A percentile compares a stretch with the other conserved stretches of the same genome.
Conservation (phyloP, 345 rosid genomes). For the Populus davidiana region DNA sequence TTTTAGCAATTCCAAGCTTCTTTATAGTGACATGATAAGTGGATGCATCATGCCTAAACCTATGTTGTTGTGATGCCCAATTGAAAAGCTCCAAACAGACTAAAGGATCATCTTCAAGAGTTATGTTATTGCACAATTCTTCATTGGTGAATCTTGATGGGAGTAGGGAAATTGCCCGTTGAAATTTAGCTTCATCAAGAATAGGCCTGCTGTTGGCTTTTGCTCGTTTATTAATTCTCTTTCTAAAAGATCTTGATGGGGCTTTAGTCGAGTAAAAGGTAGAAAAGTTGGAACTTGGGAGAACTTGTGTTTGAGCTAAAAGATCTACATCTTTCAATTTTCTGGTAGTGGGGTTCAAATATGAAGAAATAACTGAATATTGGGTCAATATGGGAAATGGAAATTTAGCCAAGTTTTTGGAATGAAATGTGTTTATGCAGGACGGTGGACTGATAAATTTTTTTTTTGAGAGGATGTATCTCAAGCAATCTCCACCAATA, state of each 20-base stretch:
- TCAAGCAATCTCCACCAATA: constrained; percentile 1
- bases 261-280: constrained; percentile 45
- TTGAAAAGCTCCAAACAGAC: constrained; percentile 72
- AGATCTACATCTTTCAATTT: neutral
- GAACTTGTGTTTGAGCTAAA: constrained; percentile 1
- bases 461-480: neutral
- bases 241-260: constrained; percentile 56
- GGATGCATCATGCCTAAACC: constrained; percentile 62
- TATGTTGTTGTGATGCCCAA: constrained; percentile 78
- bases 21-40: constrained; percentile 65
- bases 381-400: neutral
- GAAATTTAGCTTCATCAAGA: constrained; percentile 53
- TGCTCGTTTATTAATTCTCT: constrained; percentile 54
- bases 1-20: constrained; percentile 77
- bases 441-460: neutral
- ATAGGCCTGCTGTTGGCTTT: constrained; percentile 45
- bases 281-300: neutral
- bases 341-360: neutral
- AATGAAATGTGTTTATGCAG: neutral
- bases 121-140: constrained; percentile 53
- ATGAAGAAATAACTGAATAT: neutral
- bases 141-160: constrained; percentile 70
- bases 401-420: neutral
- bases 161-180: constrained; percentile 47
- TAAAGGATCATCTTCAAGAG: constrained; percentile 60